A percentile compares a stretch with the other conserved stretches of the same genome.
phyloP scores from a whole-genome alignment of 2,329 filamentous ascomycete species.

The Penicillium sp. region DNA sequence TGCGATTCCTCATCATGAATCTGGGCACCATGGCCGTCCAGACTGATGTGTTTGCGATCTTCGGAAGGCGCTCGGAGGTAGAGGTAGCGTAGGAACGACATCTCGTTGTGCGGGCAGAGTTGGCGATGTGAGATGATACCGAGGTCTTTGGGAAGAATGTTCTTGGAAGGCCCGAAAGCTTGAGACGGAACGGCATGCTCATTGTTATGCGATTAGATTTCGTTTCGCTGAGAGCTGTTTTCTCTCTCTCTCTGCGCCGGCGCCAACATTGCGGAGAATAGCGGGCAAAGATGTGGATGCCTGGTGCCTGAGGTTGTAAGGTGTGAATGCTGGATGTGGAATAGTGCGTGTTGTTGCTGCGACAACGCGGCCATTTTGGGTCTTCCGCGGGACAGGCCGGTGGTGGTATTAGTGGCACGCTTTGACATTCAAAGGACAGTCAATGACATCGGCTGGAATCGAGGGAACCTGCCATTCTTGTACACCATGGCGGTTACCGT shows the following conservation, averaged over 20 bases:
- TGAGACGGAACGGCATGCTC: slow-evolving; percentile 15
- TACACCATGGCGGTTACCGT: slow-evolving; percentile 29
- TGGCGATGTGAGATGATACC: slow-evolving; percentile 1
- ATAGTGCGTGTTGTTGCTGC: slow-evolving; percentile 25
- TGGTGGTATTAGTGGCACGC: slow-evolving; percentile 19
- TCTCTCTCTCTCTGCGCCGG: not conserved
- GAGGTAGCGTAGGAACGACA: slow-evolving; percentile 18
- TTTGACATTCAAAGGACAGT: slow-evolving; percentile 9
- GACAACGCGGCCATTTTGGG: slow-evolving; percentile 24
- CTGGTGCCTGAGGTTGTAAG: slow-evolving; percentile 12
- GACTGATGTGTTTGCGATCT: slow-evolving; percentile 54
- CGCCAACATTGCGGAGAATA: not conserved
- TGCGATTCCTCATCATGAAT: slow-evolving; percentile 33
- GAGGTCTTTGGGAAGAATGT: slow-evolving; percentile 1
- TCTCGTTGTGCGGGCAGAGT: slow-evolving; percentile 4
- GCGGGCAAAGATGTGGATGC: slow-evolving; percentile 6
- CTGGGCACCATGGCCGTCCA: slow-evolving; percentile 68
- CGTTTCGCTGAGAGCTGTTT: not conserved
- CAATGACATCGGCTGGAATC: slow-evolving; percentile 13
- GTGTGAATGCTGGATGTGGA: slow-evolving; percentile 10
- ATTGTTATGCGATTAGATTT: slow-evolving; percentile 6
- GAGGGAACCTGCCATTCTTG: slow-evolving; percentile 5
- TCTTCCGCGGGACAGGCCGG: slow-evolving; percentile 6
- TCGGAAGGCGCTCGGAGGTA: slow-evolving; percentile 26
- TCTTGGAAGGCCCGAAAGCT: slow-evolving; percentile 8